These are phyloP conservation scores for Alternaria triticina DNA, from an alignment of 2,329 filamentous ascomycete genomes.

Conservation along the genomic window DNA sequence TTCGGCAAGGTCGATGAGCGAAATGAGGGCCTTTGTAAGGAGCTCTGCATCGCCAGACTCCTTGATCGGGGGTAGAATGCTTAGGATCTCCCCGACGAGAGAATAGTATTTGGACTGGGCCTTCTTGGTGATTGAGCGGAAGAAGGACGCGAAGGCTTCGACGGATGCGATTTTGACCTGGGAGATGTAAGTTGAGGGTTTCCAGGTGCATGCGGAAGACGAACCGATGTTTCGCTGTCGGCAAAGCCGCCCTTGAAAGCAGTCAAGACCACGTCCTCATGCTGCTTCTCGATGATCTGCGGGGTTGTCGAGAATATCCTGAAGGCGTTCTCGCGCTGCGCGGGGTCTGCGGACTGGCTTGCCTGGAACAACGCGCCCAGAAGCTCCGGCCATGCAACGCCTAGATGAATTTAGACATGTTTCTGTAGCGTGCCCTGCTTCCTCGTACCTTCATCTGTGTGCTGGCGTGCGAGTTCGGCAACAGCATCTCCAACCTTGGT, in stretches of 20 bases:
- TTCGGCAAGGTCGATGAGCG: constrained; percentile 93
- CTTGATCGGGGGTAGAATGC: constrained; percentile 92
- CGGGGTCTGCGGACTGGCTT: constrained; percentile 82
- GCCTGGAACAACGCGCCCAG: constrained; percentile 85
- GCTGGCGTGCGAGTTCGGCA: constrained; percentile 92
- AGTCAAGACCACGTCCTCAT: constrained; percentile 85
- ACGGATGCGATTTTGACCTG: constrained; percentile 91
- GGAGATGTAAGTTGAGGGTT: constrained; percentile 13
- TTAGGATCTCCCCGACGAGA: constrained; percentile 88
- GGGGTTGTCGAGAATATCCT: constrained; percentile 95
- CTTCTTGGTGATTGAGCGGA: constrained; percentile 88
- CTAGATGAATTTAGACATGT: constrained; percentile 53
- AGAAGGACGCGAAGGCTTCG: constrained; percentile 96
- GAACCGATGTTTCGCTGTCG: constrained; percentile 80
- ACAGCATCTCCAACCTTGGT: constrained; percentile 99
- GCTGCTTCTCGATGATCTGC: constrained; percentile 93
- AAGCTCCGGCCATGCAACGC: constrained; percentile 87
- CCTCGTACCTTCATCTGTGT: constrained; percentile 83
- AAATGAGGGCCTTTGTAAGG: constrained; percentile 85
- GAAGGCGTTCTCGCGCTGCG: constrained; percentile 90
- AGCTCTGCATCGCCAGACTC: constrained; percentile 89
- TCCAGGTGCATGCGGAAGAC: neutral
- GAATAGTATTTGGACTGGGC: constrained; percentile 85
- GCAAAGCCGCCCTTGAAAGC: constrained; percentile 93
- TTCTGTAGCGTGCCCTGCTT: neutral